Percentiles rank a stretch among this genome's conserved stretches.
Conservation (phyloP, 129 eudicot genomes). For the Calendula officinalis region DNA sequence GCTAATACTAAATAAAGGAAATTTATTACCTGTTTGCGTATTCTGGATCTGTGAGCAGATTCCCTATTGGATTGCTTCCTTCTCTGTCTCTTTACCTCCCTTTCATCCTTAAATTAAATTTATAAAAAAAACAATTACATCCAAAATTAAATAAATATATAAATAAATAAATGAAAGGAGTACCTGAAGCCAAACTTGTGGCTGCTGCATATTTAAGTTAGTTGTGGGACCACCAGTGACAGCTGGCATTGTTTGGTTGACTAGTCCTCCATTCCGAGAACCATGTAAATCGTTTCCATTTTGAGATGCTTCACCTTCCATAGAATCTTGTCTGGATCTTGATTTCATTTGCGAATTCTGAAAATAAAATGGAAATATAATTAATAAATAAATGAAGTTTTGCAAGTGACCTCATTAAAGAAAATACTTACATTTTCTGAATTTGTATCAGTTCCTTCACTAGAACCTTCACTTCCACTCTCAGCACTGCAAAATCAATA, state of each 20-base stretch:
- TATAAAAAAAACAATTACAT: no score
- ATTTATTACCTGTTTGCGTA: conserved; percentile 72
- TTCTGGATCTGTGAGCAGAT: conserved; percentile 91
- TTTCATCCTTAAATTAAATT: background rate
- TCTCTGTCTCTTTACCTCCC: conserved; percentile 49
- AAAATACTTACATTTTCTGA: conserved; percentile 75
- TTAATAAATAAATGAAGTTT: background rate
- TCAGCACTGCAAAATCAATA: conserved; percentile 60
- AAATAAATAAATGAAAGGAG: no score
- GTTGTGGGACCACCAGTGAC: conserved; percentile 56
- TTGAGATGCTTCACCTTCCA: conserved; percentile 67
- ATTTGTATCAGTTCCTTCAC: conserved; percentile 88
- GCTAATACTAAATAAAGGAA: background rate
- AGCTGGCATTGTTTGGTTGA: conserved; percentile 37
- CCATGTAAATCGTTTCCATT: conserved; percentile 56
- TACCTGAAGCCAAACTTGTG: no score
- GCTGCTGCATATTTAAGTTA: conserved; percentile 53
- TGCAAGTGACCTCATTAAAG: no score
- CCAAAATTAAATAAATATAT: no score
- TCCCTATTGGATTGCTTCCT: conserved; percentile 96
- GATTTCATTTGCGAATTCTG: conserved; percentile 78
- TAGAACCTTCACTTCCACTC: conserved; percentile 87
- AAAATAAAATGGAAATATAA: background rate
- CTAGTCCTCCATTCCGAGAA: conserved; percentile 75
- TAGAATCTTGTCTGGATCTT: conserved; percentile 65